Base-by-base conservation (phyloP, 768 basidiomycete genomes). In the Dictyophora rubrovolvata region DNA sequence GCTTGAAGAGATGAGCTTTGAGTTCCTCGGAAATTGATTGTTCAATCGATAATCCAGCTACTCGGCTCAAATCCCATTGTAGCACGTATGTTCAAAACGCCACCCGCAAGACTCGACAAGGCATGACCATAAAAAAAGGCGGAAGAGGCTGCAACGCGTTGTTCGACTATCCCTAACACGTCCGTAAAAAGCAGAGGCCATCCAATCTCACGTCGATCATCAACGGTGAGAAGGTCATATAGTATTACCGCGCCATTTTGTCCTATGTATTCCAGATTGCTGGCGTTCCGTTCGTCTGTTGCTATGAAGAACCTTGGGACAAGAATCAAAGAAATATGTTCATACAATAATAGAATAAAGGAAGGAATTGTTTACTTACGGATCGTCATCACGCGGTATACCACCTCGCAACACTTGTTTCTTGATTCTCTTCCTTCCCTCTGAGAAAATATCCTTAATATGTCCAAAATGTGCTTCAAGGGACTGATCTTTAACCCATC, bases 111-210 rank as follows among this genome's bases (percentile, higher is more conserved):
- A n/a, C 73, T 73, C 60, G 70, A 72, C 66, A 72, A 66, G 5
- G 65, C 69, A 17, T 72, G 68, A 11, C 70, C 74, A 10, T 76
- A 72, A 61, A 76, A 77, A 60, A 69, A 75, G 1, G 68, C 67
- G 10, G 68, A 64, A 10, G 65, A 65, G 0, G 71, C 62, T 60
- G 77, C 63, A 56, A 72, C 55, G 21, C 70, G 66, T 64, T 79
- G 77, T 58, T 77, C 76, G 36, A 77, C 68, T 34, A 77, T 66
- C 12, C 71, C 74, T 21, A 74, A 62, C 28, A 79, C 65, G 56
- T 77, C 77, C 37, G 74, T 74, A 60, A 78, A 18, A 57, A 79
- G 60, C 53, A 78, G 61, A 17, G 71, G 65, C 77, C 77, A 79
- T 16, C 74, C 75, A 33, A 72, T 69, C 28, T 61, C 63, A 8